Evolutionary conservation across 805 yeast species (phyloP).

Genomic region (Schwanniomyces sp.): DNA sequence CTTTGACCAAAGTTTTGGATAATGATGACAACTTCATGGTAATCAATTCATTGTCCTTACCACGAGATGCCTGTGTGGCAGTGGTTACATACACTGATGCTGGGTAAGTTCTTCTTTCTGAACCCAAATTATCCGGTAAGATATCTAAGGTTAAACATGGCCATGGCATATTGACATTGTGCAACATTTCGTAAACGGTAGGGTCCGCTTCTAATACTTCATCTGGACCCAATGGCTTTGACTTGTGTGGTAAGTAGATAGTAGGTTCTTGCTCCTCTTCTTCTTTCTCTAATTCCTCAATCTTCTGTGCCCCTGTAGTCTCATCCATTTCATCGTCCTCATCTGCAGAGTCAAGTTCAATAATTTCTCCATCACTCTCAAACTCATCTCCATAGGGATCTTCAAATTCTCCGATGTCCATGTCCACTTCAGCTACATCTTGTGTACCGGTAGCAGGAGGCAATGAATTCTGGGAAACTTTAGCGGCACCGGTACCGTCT

Average conservation of each 20-base stretch:
- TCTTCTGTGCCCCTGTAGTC: conserved; percentile 25
- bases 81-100: conserved; percentile 83
- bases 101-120: conserved; percentile 87
- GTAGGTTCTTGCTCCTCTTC: conserved; percentile 37
- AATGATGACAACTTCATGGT: conserved; percentile 81
- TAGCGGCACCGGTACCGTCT: conserved; percentile 29
- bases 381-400: conserved; percentile 89
- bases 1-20: conserved; percentile 82
- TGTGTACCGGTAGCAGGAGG: conserved; percentile 33
- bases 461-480: conserved; percentile 36
- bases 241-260: conserved; percentile 83
- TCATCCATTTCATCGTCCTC: conserved; percentile 40
- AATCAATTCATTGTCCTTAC: conserved; percentile 85
- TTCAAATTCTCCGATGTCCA: conserved; percentile 81
- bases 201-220: conserved; percentile 97
- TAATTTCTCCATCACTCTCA: conserved; percentile 87
- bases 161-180: conserved; percentile 92
- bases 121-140: conserved; percentile 81
- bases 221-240: conserved; percentile 90
- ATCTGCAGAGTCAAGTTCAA: conserved; percentile 65
- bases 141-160: conserved; percentile 92
- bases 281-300: conserved; percentile 34
- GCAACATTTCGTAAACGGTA: conserved; percentile 93
- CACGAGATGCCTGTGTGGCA: conserved; percentile 88
- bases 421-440: conserved; percentile 34